Conservation (phyloP, 2,329 filamentous ascomycete genomes). For the Fusarium algeriense region DNA sequence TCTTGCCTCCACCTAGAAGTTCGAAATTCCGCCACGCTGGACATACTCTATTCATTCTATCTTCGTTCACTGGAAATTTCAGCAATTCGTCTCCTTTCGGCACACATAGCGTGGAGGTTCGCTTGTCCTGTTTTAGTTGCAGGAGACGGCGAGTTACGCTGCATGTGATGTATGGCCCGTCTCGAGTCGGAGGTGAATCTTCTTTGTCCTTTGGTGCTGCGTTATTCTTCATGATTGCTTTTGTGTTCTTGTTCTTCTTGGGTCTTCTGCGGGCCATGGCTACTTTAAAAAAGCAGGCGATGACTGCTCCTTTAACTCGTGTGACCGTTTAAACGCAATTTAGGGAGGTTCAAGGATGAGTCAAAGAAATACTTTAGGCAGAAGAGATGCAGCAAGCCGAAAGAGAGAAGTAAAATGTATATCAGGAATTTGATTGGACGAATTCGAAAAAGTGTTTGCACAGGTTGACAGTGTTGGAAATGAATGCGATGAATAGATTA, state of each 20-base stretch:
- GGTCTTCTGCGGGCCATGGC: not conserved
- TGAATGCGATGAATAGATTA: not conserved
- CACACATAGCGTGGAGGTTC: not conserved
- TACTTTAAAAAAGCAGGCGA: not conserved
- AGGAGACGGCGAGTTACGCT: not conserved
- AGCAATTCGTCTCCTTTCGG: not conserved
- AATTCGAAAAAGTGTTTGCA: not conserved
- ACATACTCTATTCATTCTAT: constrained; percentile 14
- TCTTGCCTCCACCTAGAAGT: not conserved
- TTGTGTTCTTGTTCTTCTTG: not conserved
- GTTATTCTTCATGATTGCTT: not conserved
- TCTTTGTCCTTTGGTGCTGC: not conserved
- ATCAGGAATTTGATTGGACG: not conserved
- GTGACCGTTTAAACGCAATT: not conserved
- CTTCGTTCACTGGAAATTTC: not conserved
- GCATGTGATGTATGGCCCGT: not conserved
- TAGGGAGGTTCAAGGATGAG: not conserved
- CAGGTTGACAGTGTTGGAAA: not conserved
- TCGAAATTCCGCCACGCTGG: not conserved
- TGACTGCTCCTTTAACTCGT: not conserved
- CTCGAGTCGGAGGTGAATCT: not conserved
- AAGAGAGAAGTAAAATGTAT: not conserved
- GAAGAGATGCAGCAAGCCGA: not conserved
- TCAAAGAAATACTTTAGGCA: not conserved
- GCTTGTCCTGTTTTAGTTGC: not conserved